Percentiles rank a stretch among this genome's conserved stretches.
Conservation (phyloP, 1,139 yeast species). For the Candida freyschussii region DNA sequence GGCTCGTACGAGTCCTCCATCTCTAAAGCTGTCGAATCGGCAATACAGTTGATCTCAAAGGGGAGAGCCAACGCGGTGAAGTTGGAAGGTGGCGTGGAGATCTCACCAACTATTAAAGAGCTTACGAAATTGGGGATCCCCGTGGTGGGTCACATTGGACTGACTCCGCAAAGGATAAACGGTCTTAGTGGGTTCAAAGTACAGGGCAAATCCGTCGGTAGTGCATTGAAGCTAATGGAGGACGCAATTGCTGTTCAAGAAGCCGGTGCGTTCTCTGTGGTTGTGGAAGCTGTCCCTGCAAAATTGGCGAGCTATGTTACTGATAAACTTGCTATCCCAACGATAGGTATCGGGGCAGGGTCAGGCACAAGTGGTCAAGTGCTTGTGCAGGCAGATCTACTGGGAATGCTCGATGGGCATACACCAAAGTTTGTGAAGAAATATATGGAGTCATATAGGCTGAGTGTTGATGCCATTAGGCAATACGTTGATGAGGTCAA, state of each 20-base stretch:
- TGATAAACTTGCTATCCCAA: conserved; percentile 56
- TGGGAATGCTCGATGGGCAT: conserved; percentile 65
- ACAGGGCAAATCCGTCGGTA: conserved; percentile 60
- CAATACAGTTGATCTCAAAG: conserved; percentile 55
- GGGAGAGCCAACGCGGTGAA: conserved; percentile 73
- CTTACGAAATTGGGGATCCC: conserved; percentile 73
- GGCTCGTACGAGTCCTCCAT: conserved; percentile 72
- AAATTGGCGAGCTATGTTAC: conserved; percentile 68
- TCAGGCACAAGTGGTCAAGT: conserved; percentile 83
- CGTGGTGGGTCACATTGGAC: conserved; percentile 87
- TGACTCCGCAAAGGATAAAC: conserved; percentile 84
- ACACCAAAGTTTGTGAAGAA: conserved; percentile 74
- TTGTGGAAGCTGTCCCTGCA: conserved; percentile 84
- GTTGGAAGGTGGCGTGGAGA: conserved; percentile 76
- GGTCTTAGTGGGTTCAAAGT: conserved; percentile 82
- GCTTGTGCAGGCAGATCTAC: conserved; percentile 76
- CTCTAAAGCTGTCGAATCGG: conserved; percentile 60
- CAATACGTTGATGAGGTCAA: conserved; percentile 59
- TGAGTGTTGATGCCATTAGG: conserved; percentile 48
- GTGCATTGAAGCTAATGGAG: conserved; percentile 55
- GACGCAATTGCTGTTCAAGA: conserved; percentile 69
- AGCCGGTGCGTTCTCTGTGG: conserved; percentile 73
- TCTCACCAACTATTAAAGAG: conserved; percentile 43
- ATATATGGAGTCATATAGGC: conserved; percentile 50
- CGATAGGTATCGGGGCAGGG: conserved; percentile 97